Base-by-base conservation (phyloP, 2,329 filamentous ascomycete genomes). In the Raffaelea arxii region DNA sequence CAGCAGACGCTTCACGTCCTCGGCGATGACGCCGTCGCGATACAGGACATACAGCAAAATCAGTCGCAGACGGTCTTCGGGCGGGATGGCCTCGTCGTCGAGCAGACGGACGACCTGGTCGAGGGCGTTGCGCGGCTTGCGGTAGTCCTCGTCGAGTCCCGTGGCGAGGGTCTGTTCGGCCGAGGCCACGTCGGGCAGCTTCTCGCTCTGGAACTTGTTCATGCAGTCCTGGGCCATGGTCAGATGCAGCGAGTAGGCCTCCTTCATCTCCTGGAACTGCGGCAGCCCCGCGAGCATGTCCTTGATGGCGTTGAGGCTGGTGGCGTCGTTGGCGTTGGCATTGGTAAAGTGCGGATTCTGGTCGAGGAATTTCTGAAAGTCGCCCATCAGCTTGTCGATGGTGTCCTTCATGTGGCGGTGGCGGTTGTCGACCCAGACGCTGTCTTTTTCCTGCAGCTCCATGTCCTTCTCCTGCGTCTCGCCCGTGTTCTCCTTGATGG, bases 371-470 rank as follows among this genome's bases (percentile, higher is more conserved):
- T 82, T 90, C 57, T 89, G 82, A 59, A 98, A 97, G 61, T 97
- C 91, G 47, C 80, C 77, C 73, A 91, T 92, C 50, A 98, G 72
- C 64, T 91, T 94, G 59, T 91, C 86, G 56, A 97, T 90, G 3
- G 92, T 92, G 62, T 97, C 90, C 62, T 94, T 95, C 92, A 98
- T 98, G 65, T 98, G 92, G 44, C 81, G 77, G 65, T 98, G 92
- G 46, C 92, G 78, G 59, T 95, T 95, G 50, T 92, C 86, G 22
- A 94, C 82, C 92, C 92, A 98, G 41, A 98, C 86, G 60, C 83
- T 85, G 67, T 98, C 92, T 57, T 87, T 85, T 54, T 98, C 92
- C 25, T 75, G 75, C 42, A 98, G 84, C 56, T 95, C 89, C 75
- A 95, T 85, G 39, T 96, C 90, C 62, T 94, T 95, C 50, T 86